Base-by-base conservation (phyloP, 1,284 basidiomycete genomes). In the Crepidotus sp. region DNA sequence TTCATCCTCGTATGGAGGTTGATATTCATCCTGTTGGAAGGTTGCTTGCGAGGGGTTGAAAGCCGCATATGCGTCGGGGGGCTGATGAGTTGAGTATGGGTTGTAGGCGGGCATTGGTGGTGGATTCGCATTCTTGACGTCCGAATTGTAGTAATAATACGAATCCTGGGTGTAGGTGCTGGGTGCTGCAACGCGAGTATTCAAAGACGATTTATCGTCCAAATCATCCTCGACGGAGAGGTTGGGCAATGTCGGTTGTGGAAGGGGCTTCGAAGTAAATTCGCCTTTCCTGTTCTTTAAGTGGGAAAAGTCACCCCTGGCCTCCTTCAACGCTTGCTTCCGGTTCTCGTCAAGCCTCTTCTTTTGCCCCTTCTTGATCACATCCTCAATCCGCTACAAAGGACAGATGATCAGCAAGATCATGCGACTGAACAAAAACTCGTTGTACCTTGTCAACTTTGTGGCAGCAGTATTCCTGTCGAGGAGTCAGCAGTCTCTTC, bases 241-340 rank as follows among this genome's bases (percentile, higher is more conserved):
- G 51, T 87, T 86, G n/a, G 94, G 94, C 36, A 98, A 74, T 1
- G 94, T 98, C 0, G 94, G 94, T 64, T 96, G 92, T n/a, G 88
- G 88, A 17, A 90, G 71, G n/a, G 88, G 84, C 52, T 84, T 76
- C 14, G 74, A 79, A 42, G 89, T 73, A 56, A 89, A 67, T 59
- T 91, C 82, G 42, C 93, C 92, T 61, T 90, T 92, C 71, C 89
- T 89, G 70, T 93, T 92, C 74, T 87, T 94, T 55, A 95, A 72
- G 63, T 94, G 90, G 36, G 86, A 88, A 65, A 73, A 94, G 61
- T 92, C 87, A 51, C 91, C 86, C 54, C 76, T 77, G 3, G 92
- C 95, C 64, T 97, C 84, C 60, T 92, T 93, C 69, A 83, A 82
- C 22, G 93, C 93, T 30, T 88, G 72, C 45, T 81, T 86, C 11